Percentiles rank a stretch among this genome's conserved stretches.
These are phyloP conservation scores for Jatropha curcas DNA, from an alignment of 345 rosid species.

Conservation along the genomic window DNA sequence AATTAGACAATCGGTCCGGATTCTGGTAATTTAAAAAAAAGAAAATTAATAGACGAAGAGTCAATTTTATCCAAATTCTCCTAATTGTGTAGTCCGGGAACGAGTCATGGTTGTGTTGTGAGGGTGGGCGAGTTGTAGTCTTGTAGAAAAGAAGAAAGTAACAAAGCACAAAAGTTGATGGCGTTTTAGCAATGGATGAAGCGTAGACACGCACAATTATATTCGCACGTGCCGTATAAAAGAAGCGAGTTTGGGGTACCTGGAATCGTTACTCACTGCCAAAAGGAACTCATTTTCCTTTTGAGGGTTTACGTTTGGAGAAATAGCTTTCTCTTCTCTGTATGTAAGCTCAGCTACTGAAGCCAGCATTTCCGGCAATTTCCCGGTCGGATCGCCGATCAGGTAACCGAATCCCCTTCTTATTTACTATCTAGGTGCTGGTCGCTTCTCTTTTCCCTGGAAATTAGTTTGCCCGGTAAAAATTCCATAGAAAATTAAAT, in stretches of 20 bases:
- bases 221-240: constrained; percentile 5
- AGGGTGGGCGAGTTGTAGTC: too few relatives aligned
- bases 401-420: constrained; percentile 1
- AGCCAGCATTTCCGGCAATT: background rate
- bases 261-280: background rate
- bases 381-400: constrained; percentile 21
- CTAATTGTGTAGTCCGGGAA: too few relatives aligned
- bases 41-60: too few relatives aligned
- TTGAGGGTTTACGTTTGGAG: constrained; percentile 5
- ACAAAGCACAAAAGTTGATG: background rate
- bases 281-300: background rate
- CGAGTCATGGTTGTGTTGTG: too few relatives aligned
- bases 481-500: background rate
- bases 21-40: too few relatives aligned
- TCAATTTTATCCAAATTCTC: too few relatives aligned
- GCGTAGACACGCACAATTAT: background rate
- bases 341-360: constrained; percentile 11
- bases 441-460: background rate
- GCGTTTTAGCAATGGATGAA: background rate
- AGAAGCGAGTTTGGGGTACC: background rate
- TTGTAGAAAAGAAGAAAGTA: background rate
- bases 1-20: too few relatives aligned
- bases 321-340: background rate
- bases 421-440: background rate
- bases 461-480: background rate